phyloP scores from a whole-genome alignment of 179 eudicot species.

The Gypsophila paniculata region DNA sequence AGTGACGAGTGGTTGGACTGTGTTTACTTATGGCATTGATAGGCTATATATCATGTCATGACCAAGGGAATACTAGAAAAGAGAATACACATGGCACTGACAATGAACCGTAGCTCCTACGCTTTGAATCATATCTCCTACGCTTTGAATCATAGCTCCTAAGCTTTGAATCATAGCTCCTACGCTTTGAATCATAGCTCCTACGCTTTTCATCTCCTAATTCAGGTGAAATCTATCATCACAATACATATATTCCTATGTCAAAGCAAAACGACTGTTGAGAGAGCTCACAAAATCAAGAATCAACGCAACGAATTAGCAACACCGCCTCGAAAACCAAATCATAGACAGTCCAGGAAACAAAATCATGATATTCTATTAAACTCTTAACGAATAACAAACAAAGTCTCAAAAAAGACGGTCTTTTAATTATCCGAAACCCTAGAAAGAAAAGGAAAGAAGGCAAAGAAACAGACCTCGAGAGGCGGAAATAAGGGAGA shows the following conservation, averaged over 20 bases:
- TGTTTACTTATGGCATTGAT: not conserved
- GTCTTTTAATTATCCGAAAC: slow-evolving; percentile 9
- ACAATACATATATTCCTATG: not conserved
- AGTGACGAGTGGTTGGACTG: not conserved
- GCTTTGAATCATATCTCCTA: no score
- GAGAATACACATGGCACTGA: no score
- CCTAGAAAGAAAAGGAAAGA: slow-evolving; percentile 3
- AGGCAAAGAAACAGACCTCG: slow-evolving; percentile 57
- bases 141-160: no score
- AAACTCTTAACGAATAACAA: not conserved
- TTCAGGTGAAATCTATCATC: no score
- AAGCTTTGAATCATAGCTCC: no score
- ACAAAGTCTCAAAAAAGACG: not conserved
- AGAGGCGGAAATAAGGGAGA: slow-evolving; percentile 72
- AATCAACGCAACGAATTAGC: not conserved
- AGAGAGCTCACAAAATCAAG: not conserved
- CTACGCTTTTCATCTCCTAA: no score
- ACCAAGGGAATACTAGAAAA: not conserved
- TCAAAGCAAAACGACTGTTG: not conserved
- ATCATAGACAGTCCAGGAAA: not conserved
- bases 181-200: no score
- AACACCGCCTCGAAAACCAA: not conserved
- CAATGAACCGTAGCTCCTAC: no score
- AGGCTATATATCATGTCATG: not conserved
- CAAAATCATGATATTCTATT: not conserved